Conservation (phyloP, 768 basidiomycete species). For the Boletus pseudo-olivaceus region DNA sequence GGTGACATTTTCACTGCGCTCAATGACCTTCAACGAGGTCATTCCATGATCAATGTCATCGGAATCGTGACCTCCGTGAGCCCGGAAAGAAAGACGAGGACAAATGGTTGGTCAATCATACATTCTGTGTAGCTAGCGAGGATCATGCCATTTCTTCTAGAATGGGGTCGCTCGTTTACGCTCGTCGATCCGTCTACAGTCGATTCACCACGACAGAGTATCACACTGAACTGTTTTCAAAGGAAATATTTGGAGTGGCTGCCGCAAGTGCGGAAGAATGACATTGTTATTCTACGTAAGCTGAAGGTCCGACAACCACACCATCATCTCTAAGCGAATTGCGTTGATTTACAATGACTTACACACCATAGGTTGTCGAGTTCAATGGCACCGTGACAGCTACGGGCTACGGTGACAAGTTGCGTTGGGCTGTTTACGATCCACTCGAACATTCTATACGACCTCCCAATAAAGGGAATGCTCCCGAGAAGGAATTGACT, state of each 20-base stretch:
- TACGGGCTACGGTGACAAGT: slow-evolving; percentile 43
- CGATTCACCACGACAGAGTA: slow-evolving; percentile 18
- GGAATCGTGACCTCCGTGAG: slow-evolving; percentile 27
- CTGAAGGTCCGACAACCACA: slow-evolving; percentile 41
- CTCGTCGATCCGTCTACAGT: slow-evolving; percentile 52
- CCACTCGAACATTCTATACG: slow-evolving; percentile 35
- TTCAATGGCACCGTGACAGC: slow-evolving; percentile 34
- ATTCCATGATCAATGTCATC: slow-evolving; percentile 28
- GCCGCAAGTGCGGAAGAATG: slow-evolving; percentile 45
- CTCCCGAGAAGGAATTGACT: slow-evolving; percentile 33
- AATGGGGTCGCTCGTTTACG: slow-evolving; percentile 41
- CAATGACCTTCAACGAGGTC: slow-evolving; percentile 8
- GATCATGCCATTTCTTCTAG: slow-evolving; percentile 30
- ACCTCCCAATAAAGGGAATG: slow-evolving; percentile 36
- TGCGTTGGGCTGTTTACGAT: slow-evolving; percentile 57
- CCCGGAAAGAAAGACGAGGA: slow-evolving; percentile 15
- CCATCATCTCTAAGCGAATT: background rate
- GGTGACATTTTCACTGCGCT: slow-evolving; percentile 27
- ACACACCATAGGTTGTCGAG: slow-evolving; percentile 28
- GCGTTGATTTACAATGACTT: background rate
- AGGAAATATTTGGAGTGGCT: slow-evolving; percentile 46
- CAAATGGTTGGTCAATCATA: slow-evolving; percentile 24
- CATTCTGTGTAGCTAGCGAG: background rate
- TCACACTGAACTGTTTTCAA: slow-evolving; percentile 51
- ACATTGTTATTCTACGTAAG: slow-evolving; percentile 48